Evolutionary conservation across 805 yeast genomes (phyloP), one percentile per base, ranked within the genome.

Genomic region (Lachancea quebecensis): DNA sequence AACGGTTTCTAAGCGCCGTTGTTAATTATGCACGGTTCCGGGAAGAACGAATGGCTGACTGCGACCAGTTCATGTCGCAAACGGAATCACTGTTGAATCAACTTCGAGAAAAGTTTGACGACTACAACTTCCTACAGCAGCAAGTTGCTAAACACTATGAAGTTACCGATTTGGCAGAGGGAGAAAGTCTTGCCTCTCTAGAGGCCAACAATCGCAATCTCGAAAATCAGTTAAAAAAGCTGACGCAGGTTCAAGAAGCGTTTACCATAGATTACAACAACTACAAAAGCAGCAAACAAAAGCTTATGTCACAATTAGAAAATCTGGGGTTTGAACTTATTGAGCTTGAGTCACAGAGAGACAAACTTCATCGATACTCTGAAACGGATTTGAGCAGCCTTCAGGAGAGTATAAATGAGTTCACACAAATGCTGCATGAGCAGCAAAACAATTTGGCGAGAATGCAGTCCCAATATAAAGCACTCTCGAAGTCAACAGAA

Each of bases 11-110:
- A 25, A 86, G 95, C 59, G 93, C 93, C 0, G 79, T 88, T 41
- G 84, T 88, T 17, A 89, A 89, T 60, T 89, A 78, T 70, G 95
- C 95, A 1, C 68, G 91, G 46, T 88, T 85, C 57, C 73, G 95
- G 52, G 95, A 86, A 54, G 87, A 81, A 51, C 80, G 85, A 48
- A 75, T 81, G 60, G 73, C 70, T 18, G 89, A 83, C 52, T 81
- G 85, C 56, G 87, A 81, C 49, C 76, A 75, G 21, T 67, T 84
- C 21, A 77, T 82, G 27, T 66, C 72, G 6, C 68, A 71, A 38
- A 75, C 80, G 48, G 84, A 81, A 42, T 58, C 68, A 10, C 65
- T 75, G 40, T 62, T 78, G 15, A 74, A 72, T 25, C 67, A 71
- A 42, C 68, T 71, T 38, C 71, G 73, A 45, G 62, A 67, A 14